A percentile compares a stretch with the other conserved stretches of the same genome.
Evolutionary conservation across 257 asterid species (phyloP).

Genomic region (Solanum chmielewskii): DNA sequence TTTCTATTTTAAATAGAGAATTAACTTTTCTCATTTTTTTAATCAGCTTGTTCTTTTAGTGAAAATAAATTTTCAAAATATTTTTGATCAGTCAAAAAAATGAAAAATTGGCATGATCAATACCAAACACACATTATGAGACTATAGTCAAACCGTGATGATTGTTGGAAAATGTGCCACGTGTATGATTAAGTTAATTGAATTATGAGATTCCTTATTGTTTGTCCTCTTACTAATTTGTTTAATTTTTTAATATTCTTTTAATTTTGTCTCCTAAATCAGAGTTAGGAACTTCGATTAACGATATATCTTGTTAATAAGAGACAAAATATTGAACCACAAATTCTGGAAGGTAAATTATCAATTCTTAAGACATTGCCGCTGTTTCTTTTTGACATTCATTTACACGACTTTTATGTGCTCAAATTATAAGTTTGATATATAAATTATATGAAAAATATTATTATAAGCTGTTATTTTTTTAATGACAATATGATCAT

Average conservation of each 20-base stretch:
- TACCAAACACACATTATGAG: not conserved
- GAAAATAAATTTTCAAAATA: not conserved
- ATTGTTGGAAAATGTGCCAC: conserved; percentile 4
- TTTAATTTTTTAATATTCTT: not conserved
- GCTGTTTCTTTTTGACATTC: not conserved
- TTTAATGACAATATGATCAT: not conserved
- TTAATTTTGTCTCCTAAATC: not conserved
- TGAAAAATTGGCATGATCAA: not conserved
- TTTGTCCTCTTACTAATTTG: not conserved
- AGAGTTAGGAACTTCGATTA: not conserved
- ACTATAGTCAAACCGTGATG: not conserved
- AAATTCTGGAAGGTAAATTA: not conserved
- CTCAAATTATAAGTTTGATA: not conserved
- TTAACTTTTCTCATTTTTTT: too few relatives aligned
- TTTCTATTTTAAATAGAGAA: not conserved
- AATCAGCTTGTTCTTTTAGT: not conserved
- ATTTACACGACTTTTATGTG: not conserved
- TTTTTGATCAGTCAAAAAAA: not conserved
- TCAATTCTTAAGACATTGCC: not conserved
- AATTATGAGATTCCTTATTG: not conserved
- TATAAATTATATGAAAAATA: not conserved
- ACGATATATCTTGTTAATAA: not conserved
- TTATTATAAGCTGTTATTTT: accelerated
- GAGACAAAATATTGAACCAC: not conserved
- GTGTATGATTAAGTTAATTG: not conserved